Evolutionary conservation across 129 eudicot genomes (phyloP).

Genomic region (Lactuca saligna): DNA sequence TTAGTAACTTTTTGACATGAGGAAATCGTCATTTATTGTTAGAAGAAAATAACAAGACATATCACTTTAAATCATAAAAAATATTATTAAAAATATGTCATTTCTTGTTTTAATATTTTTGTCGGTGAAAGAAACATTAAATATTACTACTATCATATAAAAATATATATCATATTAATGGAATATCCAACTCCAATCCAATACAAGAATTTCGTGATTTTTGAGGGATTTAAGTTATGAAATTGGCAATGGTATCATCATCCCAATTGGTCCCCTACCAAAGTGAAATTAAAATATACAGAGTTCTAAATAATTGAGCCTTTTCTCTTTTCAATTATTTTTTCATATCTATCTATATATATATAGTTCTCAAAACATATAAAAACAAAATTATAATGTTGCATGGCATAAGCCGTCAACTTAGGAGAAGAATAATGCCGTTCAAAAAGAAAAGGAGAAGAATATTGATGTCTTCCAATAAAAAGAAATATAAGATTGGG

Average conservation of each 20-base stretch:
- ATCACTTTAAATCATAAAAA: too few relatives aligned
- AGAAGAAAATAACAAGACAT: not conserved
- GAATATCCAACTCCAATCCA: not conserved
- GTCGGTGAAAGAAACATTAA: not conserved
- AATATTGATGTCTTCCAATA: conserved; percentile 1
- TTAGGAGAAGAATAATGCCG: not conserved
- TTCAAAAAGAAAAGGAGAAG: not conserved
- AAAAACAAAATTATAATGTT: conserved; percentile 24
- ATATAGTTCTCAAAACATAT: conserved; percentile 2
- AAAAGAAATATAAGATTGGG: not conserved
- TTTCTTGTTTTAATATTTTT: not conserved
- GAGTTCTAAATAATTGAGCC: conserved; percentile 19
- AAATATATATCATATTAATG: not conserved
- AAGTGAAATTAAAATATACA: conserved; percentile 21
- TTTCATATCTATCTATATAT: not conserved
- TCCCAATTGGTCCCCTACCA: conserved; percentile 26
- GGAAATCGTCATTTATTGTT: not conserved
- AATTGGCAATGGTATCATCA: conserved; percentile 17
- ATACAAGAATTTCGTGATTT: conserved; percentile 1
- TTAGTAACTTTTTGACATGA: too few relatives aligned
- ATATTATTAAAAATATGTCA: not conserved
- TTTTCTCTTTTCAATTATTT: not conserved
- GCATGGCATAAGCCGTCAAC: conserved; percentile 31
- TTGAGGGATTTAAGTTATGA: not conserved
- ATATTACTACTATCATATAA: not conserved